Evolutionary conservation across 2,329 filamentous ascomycete species (phyloP).

Genomic region (Phialophora expanda): DNA sequence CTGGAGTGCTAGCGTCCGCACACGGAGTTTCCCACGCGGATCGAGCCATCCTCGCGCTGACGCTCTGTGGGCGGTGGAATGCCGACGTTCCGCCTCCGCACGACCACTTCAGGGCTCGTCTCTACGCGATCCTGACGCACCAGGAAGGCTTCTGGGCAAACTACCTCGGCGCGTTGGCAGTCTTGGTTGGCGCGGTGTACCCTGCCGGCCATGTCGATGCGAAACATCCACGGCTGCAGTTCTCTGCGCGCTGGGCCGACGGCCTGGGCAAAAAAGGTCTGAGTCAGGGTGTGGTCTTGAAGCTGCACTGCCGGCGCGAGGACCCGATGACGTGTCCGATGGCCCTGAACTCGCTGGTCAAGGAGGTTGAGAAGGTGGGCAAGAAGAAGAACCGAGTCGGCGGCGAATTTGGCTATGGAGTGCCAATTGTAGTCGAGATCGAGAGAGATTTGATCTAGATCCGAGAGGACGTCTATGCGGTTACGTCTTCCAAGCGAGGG

Average conservation of each 20-base stretch:
- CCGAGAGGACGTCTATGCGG: neutral
- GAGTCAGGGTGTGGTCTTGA: slow-evolving; percentile 42
- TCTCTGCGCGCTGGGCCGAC: slow-evolving; percentile 42
- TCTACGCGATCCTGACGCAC: slow-evolving; percentile 42
- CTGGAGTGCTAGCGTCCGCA: slow-evolving; percentile 43
- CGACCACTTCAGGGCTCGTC: slow-evolving; percentile 40
- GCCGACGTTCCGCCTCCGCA: slow-evolving; percentile 44
- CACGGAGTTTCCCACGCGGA: slow-evolving; percentile 46
- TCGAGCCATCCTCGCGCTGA: slow-evolving; percentile 44
- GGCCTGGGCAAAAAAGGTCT: slow-evolving; percentile 45
- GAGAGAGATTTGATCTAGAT: slow-evolving; percentile 27
- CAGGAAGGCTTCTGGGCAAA: slow-evolving; percentile 47
- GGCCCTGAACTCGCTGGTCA: slow-evolving; percentile 42
- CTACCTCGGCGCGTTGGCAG: slow-evolving; percentile 43
- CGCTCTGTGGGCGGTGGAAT: slow-evolving; percentile 45
- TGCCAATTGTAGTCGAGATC: slow-evolving; percentile 34
- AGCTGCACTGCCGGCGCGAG: slow-evolving; percentile 30
- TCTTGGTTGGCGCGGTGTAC: slow-evolving; percentile 43
- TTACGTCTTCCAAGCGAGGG: neutral
- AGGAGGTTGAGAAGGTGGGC: slow-evolving; percentile 45
- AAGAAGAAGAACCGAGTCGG: slow-evolving; percentile 48
- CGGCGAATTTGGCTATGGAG: slow-evolving; percentile 40
- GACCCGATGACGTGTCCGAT: slow-evolving; percentile 32
- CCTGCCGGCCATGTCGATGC: slow-evolving; percentile 42
- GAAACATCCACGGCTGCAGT: slow-evolving; percentile 39